Evolutionary conservation across 2,329 filamentous ascomycete genomes (phyloP).

Genomic region (Cryphonectria radicalis): DNA sequence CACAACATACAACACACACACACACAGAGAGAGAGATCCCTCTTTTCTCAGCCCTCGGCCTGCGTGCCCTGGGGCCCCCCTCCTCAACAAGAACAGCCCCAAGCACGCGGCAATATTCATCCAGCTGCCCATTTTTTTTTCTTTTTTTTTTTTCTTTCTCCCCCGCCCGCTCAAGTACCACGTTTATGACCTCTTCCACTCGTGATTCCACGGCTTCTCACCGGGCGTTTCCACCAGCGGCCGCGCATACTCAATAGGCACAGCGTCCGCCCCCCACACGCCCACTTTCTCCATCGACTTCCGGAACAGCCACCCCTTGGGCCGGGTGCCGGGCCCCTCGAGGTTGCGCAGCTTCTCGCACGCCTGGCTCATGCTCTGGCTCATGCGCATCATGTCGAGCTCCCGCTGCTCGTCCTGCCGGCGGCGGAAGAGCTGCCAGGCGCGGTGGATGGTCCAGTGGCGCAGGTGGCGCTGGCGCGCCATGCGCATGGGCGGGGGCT

Average conservation of each 20-base stretch:
- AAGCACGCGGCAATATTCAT: not conserved
- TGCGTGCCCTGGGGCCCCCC: no score
- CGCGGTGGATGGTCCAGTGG: constrained; percentile 99
- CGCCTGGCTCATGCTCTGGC: constrained; percentile 80
- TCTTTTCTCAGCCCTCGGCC: not conserved
- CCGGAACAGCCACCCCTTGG: constrained; percentile 77
- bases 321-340: constrained; percentile 58
- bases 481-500: constrained; percentile 77
- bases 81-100: not conserved
- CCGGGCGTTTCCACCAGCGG: constrained; percentile 82
- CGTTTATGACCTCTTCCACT: constrained; percentile 70
- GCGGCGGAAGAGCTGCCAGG: constrained; percentile 81
- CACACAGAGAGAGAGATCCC: not conserved
- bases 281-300: constrained; percentile 91
- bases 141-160: not conserved
- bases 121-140: not conserved
- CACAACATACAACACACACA: not conserved
- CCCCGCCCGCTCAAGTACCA: not conserved
- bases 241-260: constrained; percentile 91
- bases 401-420: constrained; percentile 67
- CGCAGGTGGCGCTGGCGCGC: constrained; percentile 84
- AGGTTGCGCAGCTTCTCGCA: constrained; percentile 79
- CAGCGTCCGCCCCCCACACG: constrained; percentile 70
- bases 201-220: constrained; percentile 86
- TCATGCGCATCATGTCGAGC: constrained; percentile 75